phyloP scores from a whole-genome alignment of 2,329 filamentous ascomycete genomes.

The Phaeosphaeriaceae sp. region DNA sequence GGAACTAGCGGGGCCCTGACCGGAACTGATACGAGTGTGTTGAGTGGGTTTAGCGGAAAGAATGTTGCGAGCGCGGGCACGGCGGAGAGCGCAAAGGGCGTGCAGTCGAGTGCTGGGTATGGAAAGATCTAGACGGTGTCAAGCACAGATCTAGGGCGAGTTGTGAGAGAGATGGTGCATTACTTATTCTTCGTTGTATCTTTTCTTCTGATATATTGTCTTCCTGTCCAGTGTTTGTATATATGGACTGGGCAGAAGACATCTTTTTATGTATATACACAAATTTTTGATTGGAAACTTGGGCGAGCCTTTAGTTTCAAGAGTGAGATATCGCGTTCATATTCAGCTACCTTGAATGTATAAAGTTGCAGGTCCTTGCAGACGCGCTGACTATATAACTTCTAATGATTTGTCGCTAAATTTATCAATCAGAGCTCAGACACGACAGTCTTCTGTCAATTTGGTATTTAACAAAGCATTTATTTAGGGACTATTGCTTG shows the following conservation, averaged over 20 bases:
- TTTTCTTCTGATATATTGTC: background rate
- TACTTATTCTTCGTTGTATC: background rate
- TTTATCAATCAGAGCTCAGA: too few relatives aligned
- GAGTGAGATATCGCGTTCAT: too few relatives aligned
- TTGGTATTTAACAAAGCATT: too few relatives aligned
- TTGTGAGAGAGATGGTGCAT: background rate
- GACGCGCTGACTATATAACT: too few relatives aligned
- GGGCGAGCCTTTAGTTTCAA: too few relatives aligned
- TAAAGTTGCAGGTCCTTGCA: too few relatives aligned
- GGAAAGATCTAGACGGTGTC: conserved; percentile 27
- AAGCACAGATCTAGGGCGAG: background rate
- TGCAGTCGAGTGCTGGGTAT: conserved; percentile 30
- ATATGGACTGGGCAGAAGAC: background rate
- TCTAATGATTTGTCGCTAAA: too few relatives aligned
- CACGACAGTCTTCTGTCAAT: too few relatives aligned
- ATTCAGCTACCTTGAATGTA: too few relatives aligned
- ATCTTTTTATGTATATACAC: background rate
- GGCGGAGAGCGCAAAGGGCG: conserved; percentile 22
- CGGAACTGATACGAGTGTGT: conserved; percentile 55
- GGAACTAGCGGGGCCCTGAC: conserved; percentile 34
- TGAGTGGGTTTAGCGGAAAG: conserved; percentile 61
- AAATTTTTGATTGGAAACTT: background rate
- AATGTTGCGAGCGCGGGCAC: conserved; percentile 56
- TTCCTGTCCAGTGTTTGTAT: background rate
- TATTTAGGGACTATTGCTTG: too few relatives aligned